A percentile compares a stretch with the other conserved stretches of the same genome.
phyloP scores from a whole-genome alignment of 495 filamentous ascomycete species.

The Podospora pseudoanserina region DNA sequence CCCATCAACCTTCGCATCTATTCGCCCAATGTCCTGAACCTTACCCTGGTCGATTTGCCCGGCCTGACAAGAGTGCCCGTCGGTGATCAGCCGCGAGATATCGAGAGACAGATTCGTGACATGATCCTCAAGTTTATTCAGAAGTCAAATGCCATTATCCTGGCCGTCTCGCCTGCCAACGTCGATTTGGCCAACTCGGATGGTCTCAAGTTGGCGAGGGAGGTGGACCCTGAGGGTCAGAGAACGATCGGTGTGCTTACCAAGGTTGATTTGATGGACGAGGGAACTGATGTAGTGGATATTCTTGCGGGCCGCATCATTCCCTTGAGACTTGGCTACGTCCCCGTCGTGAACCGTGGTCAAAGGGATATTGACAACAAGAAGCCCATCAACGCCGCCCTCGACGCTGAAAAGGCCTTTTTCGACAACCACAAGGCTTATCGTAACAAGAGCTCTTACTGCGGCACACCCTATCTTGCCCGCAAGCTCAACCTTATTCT shows the following conservation, averaged over 20 bases:
- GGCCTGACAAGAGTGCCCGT: slow-evolving; percentile 98
- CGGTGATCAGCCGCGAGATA: slow-evolving; percentile 97
- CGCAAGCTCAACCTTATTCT: slow-evolving; percentile 97
- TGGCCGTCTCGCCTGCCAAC: slow-evolving; percentile 95
- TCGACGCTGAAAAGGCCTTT: slow-evolving; percentile 94
- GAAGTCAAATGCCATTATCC: slow-evolving; percentile 96
- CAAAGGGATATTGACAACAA: slow-evolving; percentile 98
- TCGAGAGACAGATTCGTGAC: slow-evolving; percentile 93
- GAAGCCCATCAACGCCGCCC: slow-evolving; percentile 83
- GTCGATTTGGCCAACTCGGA: slow-evolving; percentile 98
- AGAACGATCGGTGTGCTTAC: slow-evolving; percentile 98
- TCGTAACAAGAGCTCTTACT: slow-evolving; percentile 96
- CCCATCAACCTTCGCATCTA: slow-evolving; percentile 98
- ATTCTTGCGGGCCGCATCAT: slow-evolving; percentile 98
- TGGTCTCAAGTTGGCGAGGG: slow-evolving; percentile 91
- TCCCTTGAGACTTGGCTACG: slow-evolving; percentile 90
- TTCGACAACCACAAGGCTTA: slow-evolving; percentile 99
- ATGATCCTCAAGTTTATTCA: slow-evolving; percentile 99
- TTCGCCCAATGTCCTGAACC: slow-evolving; percentile 94
- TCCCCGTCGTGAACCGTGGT: slow-evolving; percentile 98
- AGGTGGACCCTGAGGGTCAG: slow-evolving; percentile 97
- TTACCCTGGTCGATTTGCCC: slow-evolving; percentile 96
- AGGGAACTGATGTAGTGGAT: slow-evolving; percentile 98
- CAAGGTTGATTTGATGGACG: slow-evolving; percentile 99
- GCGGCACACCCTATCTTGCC: slow-evolving; percentile 93